phyloP scores from a whole-genome alignment of 306 rosid genomes.

The Cicer arietinum region DNA sequence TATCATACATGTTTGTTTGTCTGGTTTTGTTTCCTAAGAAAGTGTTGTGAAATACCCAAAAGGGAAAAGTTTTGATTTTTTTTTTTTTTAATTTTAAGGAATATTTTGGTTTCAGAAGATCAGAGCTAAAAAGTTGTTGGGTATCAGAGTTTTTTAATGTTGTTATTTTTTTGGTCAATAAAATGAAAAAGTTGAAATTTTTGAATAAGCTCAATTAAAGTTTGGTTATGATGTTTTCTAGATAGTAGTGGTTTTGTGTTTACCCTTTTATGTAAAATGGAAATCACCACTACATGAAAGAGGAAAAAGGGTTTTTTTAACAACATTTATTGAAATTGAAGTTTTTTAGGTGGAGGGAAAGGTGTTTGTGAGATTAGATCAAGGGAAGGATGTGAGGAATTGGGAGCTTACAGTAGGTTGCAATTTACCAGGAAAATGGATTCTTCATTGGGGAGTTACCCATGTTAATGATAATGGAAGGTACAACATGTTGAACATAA shows the following conservation, averaged over 20 bases:
- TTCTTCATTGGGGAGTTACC: slow-evolving; percentile 97
- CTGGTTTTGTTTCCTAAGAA: neutral
- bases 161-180: neutral
- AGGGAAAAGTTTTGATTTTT: neutral
- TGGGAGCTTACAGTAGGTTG: slow-evolving; percentile 83
- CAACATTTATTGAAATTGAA: slow-evolving; percentile 36
- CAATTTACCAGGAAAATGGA: slow-evolving; percentile 85
- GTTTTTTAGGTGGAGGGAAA: slow-evolving; percentile 79
- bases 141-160: neutral
- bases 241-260: neutral
- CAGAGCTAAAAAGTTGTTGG: neutral
- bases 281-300: neutral
- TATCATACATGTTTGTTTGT: neutral
- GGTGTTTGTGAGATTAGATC: slow-evolving; percentile 68
- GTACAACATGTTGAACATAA: slow-evolving; percentile 50
- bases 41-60: slow-evolving; percentile 25
- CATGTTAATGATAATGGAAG: slow-evolving; percentile 71
- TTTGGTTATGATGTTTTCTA: neutral
- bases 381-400: slow-evolving; percentile 49
- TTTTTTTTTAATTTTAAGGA: neutral
- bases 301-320: neutral
- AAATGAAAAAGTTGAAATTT: neutral
- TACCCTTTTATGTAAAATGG: neutral
- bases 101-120: slow-evolving; percentile 10
- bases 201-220: neutral